Evolutionary conservation across 768 basidiomycete species (phyloP), one percentile per base, ranked within the genome.

Genomic region (Clitopilus hobsonii): DNA sequence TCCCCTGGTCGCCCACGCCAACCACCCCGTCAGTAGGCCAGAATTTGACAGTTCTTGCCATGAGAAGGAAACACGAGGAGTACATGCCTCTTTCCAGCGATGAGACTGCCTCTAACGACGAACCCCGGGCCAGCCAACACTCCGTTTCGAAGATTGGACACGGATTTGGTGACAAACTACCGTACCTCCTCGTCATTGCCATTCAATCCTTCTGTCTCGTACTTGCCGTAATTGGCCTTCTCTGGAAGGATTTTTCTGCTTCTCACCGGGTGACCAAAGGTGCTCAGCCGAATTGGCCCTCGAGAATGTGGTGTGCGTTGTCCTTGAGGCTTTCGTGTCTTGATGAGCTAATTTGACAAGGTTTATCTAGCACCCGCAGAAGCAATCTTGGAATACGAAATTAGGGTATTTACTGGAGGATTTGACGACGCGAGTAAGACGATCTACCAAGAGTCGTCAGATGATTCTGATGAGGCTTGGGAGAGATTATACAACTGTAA

Each of bases 281-380:
- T 14, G 29, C 29, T 30, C 29, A 30, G 29, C 7, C 18, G 55
- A 52, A 55, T 14, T 36, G 49, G 23, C 25, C 20, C 8, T 41
- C 25, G 7, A 13, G 22, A 28, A 25, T 20, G 54, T 32, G 32
- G 7, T 76, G 85, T 52, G 67, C 32, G 32, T 36, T n/a, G 32
- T 36, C n/a, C n/a, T n/a, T 36, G 2, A 14, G 13, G 32, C 32
- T 36, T 36, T 36, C 8, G 4, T 36, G 8, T n/a, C n/a, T n/a
- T n/a, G n/a, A n/a, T n/a, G n/a, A n/a, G n/a, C 10, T 36, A 14
- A 14, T n/a, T 11, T 3, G n/a, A 36, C 32, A 4, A 11, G 13
- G 32, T 4, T 4, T 36, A 10, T 36, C 32, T 11, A 36, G 32
- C 32, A 3, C 32, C 32, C 32, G 32, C 32, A 4, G 4, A 36